phyloP scores from a whole-genome alignment of 1,284 basidiomycete genomes.

The Ceratobasidium sp. region DNA sequence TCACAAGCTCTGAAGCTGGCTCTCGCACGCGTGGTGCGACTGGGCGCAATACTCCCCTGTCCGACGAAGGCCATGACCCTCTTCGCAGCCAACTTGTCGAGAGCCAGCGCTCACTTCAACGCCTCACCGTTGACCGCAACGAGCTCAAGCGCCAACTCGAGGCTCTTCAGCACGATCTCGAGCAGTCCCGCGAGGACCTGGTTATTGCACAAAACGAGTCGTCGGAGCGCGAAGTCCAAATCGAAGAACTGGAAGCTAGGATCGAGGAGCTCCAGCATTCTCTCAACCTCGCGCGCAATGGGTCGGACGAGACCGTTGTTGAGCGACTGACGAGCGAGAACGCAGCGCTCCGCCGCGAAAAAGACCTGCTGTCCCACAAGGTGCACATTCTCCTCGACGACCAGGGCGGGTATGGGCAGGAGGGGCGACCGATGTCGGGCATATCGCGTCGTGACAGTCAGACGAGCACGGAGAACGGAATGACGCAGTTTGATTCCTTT shows the following conservation, averaged over 20 bases:
- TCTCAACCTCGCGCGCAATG: conserved; percentile 77
- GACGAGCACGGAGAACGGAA: conserved; percentile 81
- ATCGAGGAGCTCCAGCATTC: conserved; percentile 81
- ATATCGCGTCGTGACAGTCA: conserved; percentile 73
- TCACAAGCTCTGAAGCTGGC: conserved; percentile 66
- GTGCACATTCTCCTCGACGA: conserved; percentile 87
- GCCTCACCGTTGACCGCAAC: conserved; percentile 74
- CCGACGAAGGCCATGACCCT: conserved; percentile 67
- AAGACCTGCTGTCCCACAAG: conserved; percentile 85
- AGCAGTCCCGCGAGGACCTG: conserved; percentile 76
- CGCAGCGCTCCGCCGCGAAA: conserved; percentile 78
- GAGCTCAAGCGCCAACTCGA: conserved; percentile 81
- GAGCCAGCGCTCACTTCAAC: conserved; percentile 75
- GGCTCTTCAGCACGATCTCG: conserved; percentile 77
- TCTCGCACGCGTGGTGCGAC: conserved; percentile 71
- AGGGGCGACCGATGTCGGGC: conserved; percentile 69
- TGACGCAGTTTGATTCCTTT: conserved; percentile 72
- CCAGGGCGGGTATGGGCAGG: conserved; percentile 68
- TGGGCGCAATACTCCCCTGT: conserved; percentile 81
- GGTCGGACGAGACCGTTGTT: conserved; percentile 72
- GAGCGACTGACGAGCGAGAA: conserved; percentile 84
- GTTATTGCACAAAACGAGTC: conserved; percentile 76
- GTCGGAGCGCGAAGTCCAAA: conserved; percentile 76
- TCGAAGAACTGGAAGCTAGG: conserved; percentile 82
- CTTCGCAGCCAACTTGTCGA: conserved; percentile 75